Conservation (phyloP, 2,329 filamentous ascomycete species). For the Stachybotrys chartarum region DNA sequence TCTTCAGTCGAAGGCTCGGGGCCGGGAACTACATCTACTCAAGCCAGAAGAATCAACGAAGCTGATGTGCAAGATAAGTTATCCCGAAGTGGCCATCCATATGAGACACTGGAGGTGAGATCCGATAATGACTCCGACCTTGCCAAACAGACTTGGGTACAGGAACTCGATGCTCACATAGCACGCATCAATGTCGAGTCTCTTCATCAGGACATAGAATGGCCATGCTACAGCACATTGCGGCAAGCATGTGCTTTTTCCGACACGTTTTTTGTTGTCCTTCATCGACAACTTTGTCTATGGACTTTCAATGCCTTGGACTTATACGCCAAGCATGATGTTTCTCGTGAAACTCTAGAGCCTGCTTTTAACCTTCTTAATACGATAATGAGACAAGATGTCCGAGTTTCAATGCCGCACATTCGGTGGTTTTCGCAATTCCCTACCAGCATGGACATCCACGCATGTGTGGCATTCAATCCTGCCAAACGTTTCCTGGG, state of each 20-base stretch:
- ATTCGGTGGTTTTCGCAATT: conserved; percentile 22
- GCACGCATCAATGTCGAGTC: conserved; percentile 5
- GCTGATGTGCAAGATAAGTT: too few species aligned
- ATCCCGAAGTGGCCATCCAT: too few species aligned
- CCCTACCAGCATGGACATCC: conserved; percentile 6
- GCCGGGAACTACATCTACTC: too few species aligned
- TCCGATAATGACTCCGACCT: too few species aligned
- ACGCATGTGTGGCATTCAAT: neutral
- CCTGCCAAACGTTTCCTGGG: neutral
- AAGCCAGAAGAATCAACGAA: too few species aligned
- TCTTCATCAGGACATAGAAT: conserved; percentile 28
- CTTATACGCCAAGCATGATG: conserved; percentile 14
- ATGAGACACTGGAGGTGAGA: too few species aligned
- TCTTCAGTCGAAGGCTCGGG: too few species aligned
- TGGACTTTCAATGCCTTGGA: conserved; percentile 36
- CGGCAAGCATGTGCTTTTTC: conserved; percentile 43
- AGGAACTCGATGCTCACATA: conserved; percentile 11
- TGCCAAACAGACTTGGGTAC: conserved; percentile 2
- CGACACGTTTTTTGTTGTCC: conserved; percentile 57
- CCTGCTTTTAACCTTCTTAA: conserved; percentile 11
- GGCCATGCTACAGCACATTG: conserved; percentile 46
- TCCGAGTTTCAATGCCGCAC: conserved; percentile 11
- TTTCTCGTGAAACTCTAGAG: conserved; percentile 12
- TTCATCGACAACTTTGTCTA: conserved; percentile 60
- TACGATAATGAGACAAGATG: conserved; percentile 14